Conservation (phyloP, 2,329 filamentous ascomycete species). For the Cladosporium sp. region DNA sequence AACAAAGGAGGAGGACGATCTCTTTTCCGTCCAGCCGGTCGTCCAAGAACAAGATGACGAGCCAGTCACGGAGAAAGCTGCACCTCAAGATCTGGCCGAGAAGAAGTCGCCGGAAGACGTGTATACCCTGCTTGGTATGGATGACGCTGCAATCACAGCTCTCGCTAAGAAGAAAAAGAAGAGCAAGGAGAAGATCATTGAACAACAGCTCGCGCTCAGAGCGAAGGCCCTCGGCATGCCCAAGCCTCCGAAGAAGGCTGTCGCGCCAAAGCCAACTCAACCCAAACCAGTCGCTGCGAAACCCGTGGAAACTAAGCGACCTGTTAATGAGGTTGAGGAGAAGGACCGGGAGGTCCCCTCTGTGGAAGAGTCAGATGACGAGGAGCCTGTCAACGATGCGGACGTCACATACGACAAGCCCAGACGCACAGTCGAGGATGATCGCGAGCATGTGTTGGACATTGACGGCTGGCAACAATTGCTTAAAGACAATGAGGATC, state of each 20-base stretch:
- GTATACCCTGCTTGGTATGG: conserved; percentile 12
- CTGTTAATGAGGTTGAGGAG: conserved; percentile 34
- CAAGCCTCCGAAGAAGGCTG: conserved; percentile 25
- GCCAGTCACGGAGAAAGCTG: conserved; percentile 12
- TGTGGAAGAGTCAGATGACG: conserved; percentile 43
- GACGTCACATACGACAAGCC: conserved; percentile 57
- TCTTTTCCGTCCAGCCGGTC: conserved; percentile 62
- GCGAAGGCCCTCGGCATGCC: conserved; percentile 28
- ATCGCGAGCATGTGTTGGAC: conserved; percentile 60
- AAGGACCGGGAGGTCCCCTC: conserved; percentile 45
- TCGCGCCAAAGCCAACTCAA: conserved; percentile 24
- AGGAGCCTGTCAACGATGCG: conserved; percentile 51
- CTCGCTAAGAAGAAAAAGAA: conserved; percentile 57
- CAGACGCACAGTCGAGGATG: conserved; percentile 62
- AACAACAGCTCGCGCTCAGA: conserved; percentile 61
- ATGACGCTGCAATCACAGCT: conserved; percentile 13
- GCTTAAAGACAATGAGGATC: conserved; percentile 66
- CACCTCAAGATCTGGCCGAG: conserved; percentile 25
- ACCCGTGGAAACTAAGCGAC: conserved; percentile 28
- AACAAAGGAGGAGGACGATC: conserved; percentile 77
- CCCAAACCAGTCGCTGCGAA: conserved; percentile 12
- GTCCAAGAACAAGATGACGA: conserved; percentile 41
- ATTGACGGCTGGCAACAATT: conserved; percentile 66
- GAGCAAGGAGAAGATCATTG: conserved; percentile 72
- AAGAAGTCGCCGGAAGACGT: conserved; percentile 13